These are phyloP conservation scores for Stemphylium beticola DNA, from an alignment of 2,329 filamentous ascomycete species.

Conservation along the genomic window DNA sequence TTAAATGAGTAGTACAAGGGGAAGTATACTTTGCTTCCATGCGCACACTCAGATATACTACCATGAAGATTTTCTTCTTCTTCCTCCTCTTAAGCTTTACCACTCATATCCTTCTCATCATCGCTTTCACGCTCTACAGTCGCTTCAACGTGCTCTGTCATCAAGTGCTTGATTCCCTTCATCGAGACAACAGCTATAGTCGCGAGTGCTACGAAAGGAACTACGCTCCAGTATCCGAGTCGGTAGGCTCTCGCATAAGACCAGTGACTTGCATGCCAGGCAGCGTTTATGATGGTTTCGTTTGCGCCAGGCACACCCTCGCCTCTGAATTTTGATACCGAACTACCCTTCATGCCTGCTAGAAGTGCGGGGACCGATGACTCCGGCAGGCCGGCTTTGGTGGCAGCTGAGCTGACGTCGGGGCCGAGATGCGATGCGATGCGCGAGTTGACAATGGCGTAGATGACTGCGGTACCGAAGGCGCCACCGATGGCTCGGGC, in stretches of 20 bases:
- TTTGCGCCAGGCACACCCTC: conserved; percentile 23
- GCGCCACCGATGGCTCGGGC: conserved; percentile 42
- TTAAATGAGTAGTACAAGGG: too few species aligned
- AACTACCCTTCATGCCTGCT: conserved; percentile 25
- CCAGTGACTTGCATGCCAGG: conserved; percentile 38
- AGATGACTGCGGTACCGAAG: conserved; percentile 41
- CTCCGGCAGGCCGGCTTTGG: conserved; percentile 29
- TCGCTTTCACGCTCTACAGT: conserved; percentile 33
- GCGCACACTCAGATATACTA: too few species aligned
- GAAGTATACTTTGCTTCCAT: too few species aligned
- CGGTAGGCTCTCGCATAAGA: conserved; percentile 38
- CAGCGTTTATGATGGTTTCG: conserved; percentile 24
- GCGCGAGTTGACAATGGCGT: conserved; percentile 36
- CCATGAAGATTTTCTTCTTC: not conserved
- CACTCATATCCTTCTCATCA: conserved; percentile 20
- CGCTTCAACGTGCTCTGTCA: conserved; percentile 43
- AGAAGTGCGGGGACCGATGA: conserved; percentile 27
- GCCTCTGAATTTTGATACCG: conserved; percentile 15
- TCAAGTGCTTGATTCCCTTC: conserved; percentile 36
- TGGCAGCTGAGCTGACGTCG: conserved; percentile 30
- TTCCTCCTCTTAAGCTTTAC: not conserved
- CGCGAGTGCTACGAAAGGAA: conserved; percentile 41
- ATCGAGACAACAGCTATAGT: conserved; percentile 32
- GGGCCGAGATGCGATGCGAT: conserved; percentile 28
- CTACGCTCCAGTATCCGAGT: conserved; percentile 40